Evolutionary conservation across 2,329 filamentous ascomycete genomes (phyloP).

Genomic region (Xylaria sp.): DNA sequence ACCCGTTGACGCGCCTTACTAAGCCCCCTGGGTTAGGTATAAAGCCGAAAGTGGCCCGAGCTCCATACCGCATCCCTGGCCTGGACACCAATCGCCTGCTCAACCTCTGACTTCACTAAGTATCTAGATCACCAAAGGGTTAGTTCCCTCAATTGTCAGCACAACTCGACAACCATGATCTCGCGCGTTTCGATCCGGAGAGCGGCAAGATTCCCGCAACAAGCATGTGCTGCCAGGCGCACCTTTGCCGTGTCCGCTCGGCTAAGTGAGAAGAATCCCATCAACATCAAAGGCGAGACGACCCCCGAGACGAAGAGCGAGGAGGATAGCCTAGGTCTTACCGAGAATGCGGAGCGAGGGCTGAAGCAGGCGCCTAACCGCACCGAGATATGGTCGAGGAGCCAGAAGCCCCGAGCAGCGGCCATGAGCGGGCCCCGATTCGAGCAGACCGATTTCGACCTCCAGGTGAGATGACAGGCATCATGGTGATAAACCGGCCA

Average conservation of each 20-base stretch:
- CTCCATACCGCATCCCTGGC: slow-evolving; percentile 32
- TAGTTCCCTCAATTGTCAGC: slow-evolving; percentile 49
- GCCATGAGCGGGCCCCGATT: slow-evolving; percentile 96
- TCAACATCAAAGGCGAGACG: slow-evolving; percentile 55
- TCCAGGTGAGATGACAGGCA: slow-evolving; percentile 74
- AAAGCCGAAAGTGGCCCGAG: slow-evolving; percentile 39
- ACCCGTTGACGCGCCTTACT: background rate
- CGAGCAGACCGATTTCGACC: slow-evolving; percentile 93
- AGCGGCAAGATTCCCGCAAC: slow-evolving; percentile 58
- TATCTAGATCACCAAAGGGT: slow-evolving; percentile 32
- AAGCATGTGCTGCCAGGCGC: slow-evolving; percentile 57
- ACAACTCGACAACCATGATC: slow-evolving; percentile 60
- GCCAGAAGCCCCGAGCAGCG: slow-evolving; percentile 80
- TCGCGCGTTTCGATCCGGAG: slow-evolving; percentile 55
- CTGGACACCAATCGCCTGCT: slow-evolving; percentile 33
- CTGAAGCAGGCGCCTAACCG: slow-evolving; percentile 88
- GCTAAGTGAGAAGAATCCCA: slow-evolving; percentile 57
- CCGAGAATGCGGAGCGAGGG: slow-evolving; percentile 59
- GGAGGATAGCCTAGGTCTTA: slow-evolving; percentile 51
- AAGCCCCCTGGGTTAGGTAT: background rate
- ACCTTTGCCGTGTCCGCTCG: slow-evolving; percentile 62
- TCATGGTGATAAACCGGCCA: slow-evolving; percentile 11
- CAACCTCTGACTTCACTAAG: slow-evolving; percentile 37
- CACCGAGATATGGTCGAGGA: slow-evolving; percentile 81
- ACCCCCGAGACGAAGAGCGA: slow-evolving; percentile 58